These are phyloP conservation scores for Glycine tomentella DNA, from an alignment of 306 rosid genomes.

Conservation along the genomic window DNA sequence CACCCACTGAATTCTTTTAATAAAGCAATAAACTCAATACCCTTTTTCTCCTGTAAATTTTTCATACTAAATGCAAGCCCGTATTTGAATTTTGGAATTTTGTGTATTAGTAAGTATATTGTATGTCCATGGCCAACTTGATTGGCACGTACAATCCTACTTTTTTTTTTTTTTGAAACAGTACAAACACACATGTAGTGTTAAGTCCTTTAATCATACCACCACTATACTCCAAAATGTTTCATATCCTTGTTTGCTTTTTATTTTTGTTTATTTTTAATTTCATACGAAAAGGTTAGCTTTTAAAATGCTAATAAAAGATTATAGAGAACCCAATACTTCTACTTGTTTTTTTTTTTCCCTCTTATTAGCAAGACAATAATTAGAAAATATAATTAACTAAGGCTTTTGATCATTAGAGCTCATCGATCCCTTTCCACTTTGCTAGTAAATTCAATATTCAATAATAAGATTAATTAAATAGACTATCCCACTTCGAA, in stretches of 20 bases:
- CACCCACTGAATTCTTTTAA: constrained; percentile 6
- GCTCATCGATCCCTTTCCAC: background rate
- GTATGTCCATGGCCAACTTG: background rate
- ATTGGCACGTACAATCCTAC: background rate
- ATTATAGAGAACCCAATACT: background rate
- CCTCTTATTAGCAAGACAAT: background rate
- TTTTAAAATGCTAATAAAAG: background rate
- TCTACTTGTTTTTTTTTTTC: background rate
- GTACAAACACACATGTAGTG: background rate
- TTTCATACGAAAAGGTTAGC: background rate
- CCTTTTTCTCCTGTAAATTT: background rate
- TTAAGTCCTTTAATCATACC: background rate
- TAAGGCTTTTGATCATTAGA: background rate
- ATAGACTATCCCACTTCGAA: constrained; percentile 15
- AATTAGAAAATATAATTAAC: background rate
- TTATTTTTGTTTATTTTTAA: too few relatives aligned
- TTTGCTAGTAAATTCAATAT: background rate
- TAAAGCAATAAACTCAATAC: background rate
- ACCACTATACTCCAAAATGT: constrained; percentile 8
- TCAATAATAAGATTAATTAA: constrained; percentile 1
- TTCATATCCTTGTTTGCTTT: background rate
- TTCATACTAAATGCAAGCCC: background rate
- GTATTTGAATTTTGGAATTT: background rate
- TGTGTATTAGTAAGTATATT: background rate
- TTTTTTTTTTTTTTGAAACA: background rate